A percentile compares a stretch with the other conserved stretches of the same genome.
These are phyloP conservation scores for Penicillium sp. DNA, from an alignment of 2,329 filamentous ascomycete genomes.

Conservation along the genomic window DNA sequence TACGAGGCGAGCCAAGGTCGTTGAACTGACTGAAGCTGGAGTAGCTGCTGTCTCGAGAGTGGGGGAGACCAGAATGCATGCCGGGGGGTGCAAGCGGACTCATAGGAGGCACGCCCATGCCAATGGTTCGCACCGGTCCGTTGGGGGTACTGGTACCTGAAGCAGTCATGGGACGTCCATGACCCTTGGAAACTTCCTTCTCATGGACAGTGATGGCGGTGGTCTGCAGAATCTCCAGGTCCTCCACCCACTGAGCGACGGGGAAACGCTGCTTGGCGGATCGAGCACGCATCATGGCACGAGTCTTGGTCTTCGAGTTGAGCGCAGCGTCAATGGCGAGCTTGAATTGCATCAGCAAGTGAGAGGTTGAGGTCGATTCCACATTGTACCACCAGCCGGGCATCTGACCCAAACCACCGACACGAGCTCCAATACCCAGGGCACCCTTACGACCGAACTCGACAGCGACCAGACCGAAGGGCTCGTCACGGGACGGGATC, in stretches of 20 bases:
- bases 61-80: constrained; percentile 16
- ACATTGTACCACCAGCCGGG: constrained; percentile 67
- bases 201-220: constrained; percentile 54
- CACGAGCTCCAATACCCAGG: constrained; percentile 59
- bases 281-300: constrained; percentile 59
- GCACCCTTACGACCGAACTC: constrained; percentile 65
- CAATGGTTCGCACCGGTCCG: constrained; percentile 22
- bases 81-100: constrained; percentile 22
- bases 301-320: constrained; percentile 50
- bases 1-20: constrained; percentile 29
- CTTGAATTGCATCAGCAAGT: constrained; percentile 61
- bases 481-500: constrained; percentile 63
- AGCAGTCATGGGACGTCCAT: constrained; percentile 32
- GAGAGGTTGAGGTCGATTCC: constrained; percentile 57
- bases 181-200: constrained; percentile 35
- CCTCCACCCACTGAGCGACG: constrained; percentile 61
- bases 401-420: constrained; percentile 63
- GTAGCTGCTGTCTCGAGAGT: constrained; percentile 20
- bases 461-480: constrained; percentile 62
- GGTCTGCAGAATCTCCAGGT: constrained; percentile 56
- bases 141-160: constrained; percentile 39
- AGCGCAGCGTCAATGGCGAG: constrained; percentile 56
- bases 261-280: constrained; percentile 62
- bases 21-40: constrained; percentile 28
- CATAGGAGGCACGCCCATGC: constrained; percentile 16